Conservation (phyloP, 768 basidiomycete genomes). For the Boletus barrowsii region DNA sequence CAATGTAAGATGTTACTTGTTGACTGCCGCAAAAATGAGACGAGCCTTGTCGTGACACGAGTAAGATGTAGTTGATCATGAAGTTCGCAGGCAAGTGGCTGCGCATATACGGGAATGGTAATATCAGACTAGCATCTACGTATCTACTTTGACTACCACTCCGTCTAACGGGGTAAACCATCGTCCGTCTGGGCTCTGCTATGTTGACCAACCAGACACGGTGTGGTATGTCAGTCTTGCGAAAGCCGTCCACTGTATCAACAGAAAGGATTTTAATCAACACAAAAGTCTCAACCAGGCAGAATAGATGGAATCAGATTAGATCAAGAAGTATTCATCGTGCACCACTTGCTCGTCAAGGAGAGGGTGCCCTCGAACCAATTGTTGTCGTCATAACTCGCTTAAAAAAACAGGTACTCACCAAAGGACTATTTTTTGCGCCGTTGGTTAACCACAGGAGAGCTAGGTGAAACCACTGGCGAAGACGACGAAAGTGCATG, state of each 20-base stretch:
- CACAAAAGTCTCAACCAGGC: background rate
- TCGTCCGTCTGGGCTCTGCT: too few relatives aligned
- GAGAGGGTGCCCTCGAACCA: slow-evolving; percentile 67
- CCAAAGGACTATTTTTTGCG: slow-evolving; percentile 19
- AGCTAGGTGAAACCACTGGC: background rate
- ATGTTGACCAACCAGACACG: too few relatives aligned
- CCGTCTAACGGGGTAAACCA: too few relatives aligned
- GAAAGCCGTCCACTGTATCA: background rate
- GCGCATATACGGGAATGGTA: slow-evolving; percentile 7
- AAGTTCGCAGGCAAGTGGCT: slow-evolving; percentile 23
- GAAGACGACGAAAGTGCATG: background rate
- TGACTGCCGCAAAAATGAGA: slow-evolving; percentile 10
- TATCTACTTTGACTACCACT: background rate
- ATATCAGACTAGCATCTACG: slow-evolving; percentile 2
- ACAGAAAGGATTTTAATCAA: slow-evolving; percentile 10
- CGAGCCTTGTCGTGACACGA: slow-evolving; percentile 88
- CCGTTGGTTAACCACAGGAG: background rate
- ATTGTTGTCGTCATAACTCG: slow-evolving; percentile 68
- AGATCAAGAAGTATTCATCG: slow-evolving; percentile 82
- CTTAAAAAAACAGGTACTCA: slow-evolving; percentile 18
- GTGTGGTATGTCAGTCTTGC: background rate
- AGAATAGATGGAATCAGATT: slow-evolving; percentile 62
- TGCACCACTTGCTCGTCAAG: slow-evolving; percentile 40
- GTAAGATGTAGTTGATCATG: slow-evolving; percentile 92
- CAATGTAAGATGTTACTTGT: slow-evolving; percentile 9